Evolutionary conservation across 2,329 filamentous ascomycete genomes (phyloP), one percentile per base, ranked within the genome.

Genomic region (Penicillium crustosum): DNA sequence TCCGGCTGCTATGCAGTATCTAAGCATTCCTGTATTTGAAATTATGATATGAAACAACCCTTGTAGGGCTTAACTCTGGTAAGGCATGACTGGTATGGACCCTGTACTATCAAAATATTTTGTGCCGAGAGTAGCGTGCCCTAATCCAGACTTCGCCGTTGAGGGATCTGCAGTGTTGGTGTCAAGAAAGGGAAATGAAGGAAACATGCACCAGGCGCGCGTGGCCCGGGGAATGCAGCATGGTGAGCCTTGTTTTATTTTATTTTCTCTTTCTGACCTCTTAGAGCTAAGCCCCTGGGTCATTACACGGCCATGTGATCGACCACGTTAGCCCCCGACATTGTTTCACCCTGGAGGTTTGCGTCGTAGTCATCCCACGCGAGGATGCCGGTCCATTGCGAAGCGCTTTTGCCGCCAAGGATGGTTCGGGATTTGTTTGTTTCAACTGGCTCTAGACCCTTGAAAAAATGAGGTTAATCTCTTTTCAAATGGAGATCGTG

Each of bases 261-360:
- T 29, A 23, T 48, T 51, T 15, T 23, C 36, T 19, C 41, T 33
- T 25, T 51, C 31, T 31, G 47, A 44, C 27, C n/a, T 21, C 49
- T 50, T 36, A 53, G 25, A 56, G 29, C 49, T 6, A 35, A 41
- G 31, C 43, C 50, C 45, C 53, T 57, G 27, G 38, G 25, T 38
- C 49, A 54, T 44, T 60, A 57, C 53, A 55, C 52, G 44, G 61
- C 55, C 65, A 67, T 67, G 65, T 63, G 65, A 67, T 62, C 59
- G 50, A 57, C 64, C 64, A 67, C 65, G 65, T 66, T 67, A 52
- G 54, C 50, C 54, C 39, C 63, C 61, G 60, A 60, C 58, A 49
- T 58, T 62, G 64, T 65, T 66, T 64, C 64, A 65, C 33, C 43
- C 43, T 51, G 35, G 53, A 55, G n/a, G 42, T 15, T 53, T 45